phyloP scores from a whole-genome alignment of 176 grass and related monocot species.

The Musa beccarii region DNA sequence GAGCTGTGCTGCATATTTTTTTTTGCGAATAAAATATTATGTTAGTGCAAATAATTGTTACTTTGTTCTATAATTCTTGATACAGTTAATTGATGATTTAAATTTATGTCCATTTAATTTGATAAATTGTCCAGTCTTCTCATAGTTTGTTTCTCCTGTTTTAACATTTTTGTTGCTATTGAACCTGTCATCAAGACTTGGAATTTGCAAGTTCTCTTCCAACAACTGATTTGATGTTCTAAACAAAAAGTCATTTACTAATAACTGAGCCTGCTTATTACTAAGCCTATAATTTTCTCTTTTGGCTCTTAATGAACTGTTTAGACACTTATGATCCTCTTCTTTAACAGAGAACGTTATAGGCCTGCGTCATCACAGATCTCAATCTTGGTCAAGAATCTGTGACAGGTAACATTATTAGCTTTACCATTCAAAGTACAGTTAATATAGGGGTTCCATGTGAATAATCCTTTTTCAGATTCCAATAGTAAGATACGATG shows the following conservation, averaged over 20 bases:
- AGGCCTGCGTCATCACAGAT: neutral
- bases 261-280: neutral
- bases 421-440: neutral
- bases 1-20: too few relatives aligned
- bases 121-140: neutral
- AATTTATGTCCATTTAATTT: neutral
- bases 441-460: neutral
- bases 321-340: neutral
- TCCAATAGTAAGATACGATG: conserved; percentile 5
- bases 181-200: neutral
- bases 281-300: neutral
- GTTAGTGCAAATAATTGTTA: neutral
- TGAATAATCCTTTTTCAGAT: neutral
- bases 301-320: neutral
- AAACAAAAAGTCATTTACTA: neutral
- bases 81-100: neutral
- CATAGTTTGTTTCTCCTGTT: neutral
- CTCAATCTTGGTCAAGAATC: conserved; percentile 15
- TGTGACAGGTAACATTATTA: neutral
- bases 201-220: neutral
- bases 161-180: neutral
- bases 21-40: too few relatives aligned
- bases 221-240: neutral
- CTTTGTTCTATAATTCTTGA: neutral
- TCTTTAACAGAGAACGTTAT: neutral